Conservation (phyloP, 2,329 filamentous ascomycete genomes). For the Emmonsia crescens region DNA sequence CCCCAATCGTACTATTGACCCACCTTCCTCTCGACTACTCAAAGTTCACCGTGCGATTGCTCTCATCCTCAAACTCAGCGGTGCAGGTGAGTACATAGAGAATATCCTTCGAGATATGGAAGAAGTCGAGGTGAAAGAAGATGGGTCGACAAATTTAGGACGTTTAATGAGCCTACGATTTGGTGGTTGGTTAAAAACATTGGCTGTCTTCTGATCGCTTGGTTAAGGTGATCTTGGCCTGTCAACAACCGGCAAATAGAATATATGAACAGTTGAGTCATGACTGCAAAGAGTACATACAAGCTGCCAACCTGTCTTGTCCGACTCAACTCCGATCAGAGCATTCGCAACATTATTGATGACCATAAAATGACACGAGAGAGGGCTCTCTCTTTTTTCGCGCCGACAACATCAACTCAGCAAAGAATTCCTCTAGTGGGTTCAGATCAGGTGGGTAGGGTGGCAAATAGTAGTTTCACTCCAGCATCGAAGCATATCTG, state of each 20-base stretch:
- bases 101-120: slow-evolving; percentile 18
- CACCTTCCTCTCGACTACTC: slow-evolving; percentile 25
- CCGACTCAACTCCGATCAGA: too few species aligned
- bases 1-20: slow-evolving; percentile 19
- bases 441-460: slow-evolving; percentile 28
- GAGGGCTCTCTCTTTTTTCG: slow-evolving; percentile 10
- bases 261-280: neutral
- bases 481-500: slow-evolving; percentile 21
- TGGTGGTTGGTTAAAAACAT: neutral
- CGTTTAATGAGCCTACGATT: neutral
- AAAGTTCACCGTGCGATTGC: slow-evolving; percentile 25
- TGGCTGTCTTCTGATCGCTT: neutral
- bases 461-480: slow-evolving; percentile 23
- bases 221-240: neutral
- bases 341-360: too few species aligned
- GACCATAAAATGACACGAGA: too few species aligned
- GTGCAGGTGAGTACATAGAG: slow-evolving; percentile 25
- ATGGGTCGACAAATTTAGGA: slow-evolving; percentile 8
- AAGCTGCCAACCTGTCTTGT: too few species aligned
- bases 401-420: slow-evolving; percentile 20
- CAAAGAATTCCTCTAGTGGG: slow-evolving; percentile 28
- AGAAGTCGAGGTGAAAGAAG: neutral
- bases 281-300: neutral
- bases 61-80: slow-evolving; percentile 25
- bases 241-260: too few species aligned